Base-by-base conservation (phyloP, 2,329 filamentous ascomycete genomes). In the Epichloe uncinata region DNA sequence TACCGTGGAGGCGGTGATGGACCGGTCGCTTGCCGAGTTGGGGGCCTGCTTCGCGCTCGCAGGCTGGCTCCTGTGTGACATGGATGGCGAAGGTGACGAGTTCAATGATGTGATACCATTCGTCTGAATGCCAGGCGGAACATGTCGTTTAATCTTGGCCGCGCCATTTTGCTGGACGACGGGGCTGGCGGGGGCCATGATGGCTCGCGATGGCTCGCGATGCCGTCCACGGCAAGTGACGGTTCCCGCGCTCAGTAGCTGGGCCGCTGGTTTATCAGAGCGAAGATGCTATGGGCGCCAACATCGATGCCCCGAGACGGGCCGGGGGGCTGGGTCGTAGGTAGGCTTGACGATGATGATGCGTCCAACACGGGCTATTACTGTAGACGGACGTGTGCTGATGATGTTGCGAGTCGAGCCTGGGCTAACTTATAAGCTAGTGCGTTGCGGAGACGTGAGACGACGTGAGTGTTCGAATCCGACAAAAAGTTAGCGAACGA, bases 131-230 rank as follows among this genome's bases (percentile, higher is more conserved):
- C 79, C 76, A 44, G 82, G 74, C 37, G 81, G 80, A 48, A 77
- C 71, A 53, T 81, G 81, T 36, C 83, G 81, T 68, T 87, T 88
- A 55, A 79, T 75, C 68, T 87, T 88, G 56, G 63, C 64, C 56
- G 66, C 60, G 58, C 65, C 68, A 61, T 67, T 66, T 52, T 70
- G 69, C 57, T 68, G 69, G 47, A 61, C 57, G 50, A 71, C 68
- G 52, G 74, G 71, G 61, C 75, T 73, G 60, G 75, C 71, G 54
- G 77, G 75, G 62, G 75, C 75, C 77, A 81, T 81, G 56, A 61
- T 63, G 61, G 60, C 57, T 48, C 38, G 45, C 45, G 56, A 61
- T 63, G 61, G 61, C 57, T 51, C 41, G 49, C 49, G 45, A 42
- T 47, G 51, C 45, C 51, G 51, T 48, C 43, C 45, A 36, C 41